Evolutionary conservation across 257 asterid genomes (phyloP), one percentile per base, ranked within the genome.

Genomic region (Rubia yunnanensis): DNA sequence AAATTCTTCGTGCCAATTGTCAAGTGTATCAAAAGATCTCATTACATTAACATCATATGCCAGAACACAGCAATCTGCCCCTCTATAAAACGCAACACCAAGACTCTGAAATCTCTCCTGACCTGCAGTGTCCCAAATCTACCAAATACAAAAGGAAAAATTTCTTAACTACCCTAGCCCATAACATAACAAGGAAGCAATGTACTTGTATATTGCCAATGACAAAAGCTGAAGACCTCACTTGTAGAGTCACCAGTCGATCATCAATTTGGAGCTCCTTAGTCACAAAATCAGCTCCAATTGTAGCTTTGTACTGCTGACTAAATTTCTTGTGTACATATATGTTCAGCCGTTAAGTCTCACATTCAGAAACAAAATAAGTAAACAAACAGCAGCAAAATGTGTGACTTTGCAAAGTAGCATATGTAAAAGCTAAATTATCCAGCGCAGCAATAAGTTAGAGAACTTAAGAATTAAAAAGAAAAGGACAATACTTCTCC

Each of bases 121-220:
- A 56, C 98, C 96, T 39, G 98, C 98, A 56, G 96, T 92, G 70
- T 92, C 99, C 96, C 98, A 92, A 67, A 92, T 84, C 98, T 92
- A 79, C 66, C 79, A 68, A 32, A 10, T 24, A 38, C 53, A 50
- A 64, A 70, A 15, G 34, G 11, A 53, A 66, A 38, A 60, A 22
- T 15, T 30, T 65, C 65, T 2, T 71, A 41, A 58, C 30, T 44
- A 14, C 27, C 52, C 28, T 24, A 67, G 18, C 18, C 31, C 13
- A 31, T 28, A 22, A 36, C 24, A 26, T 18, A 9, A 17, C 35
- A 35, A 41, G 7, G 48, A 55, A 54, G 22, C 50, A 5, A 20
- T 4, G 55, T 28, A 7, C 24, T 60, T 15, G 22, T 4, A 54
- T 30, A 54, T 30, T 7, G 2, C 7, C 26, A 30, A 18, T 6